phyloP scores from a whole-genome alignment of 2,329 filamentous ascomycete species.

The Lithohypha guttulata region DNA sequence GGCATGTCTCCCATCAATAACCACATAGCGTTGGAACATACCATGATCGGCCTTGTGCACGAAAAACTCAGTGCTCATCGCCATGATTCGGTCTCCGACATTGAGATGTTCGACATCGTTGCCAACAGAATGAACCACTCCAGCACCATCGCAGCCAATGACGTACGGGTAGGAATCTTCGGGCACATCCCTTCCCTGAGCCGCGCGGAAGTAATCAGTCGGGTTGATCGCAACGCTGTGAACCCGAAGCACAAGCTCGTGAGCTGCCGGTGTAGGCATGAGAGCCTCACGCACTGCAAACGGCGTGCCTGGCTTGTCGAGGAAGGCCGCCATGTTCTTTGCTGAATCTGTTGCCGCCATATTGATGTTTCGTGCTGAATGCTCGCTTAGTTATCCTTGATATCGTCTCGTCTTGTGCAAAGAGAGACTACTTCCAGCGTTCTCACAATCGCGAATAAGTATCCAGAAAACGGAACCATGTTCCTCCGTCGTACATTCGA shows the following conservation, averaged over 20 bases:
- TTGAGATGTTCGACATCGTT: slow-evolving; percentile 30
- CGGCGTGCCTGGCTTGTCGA: neutral
- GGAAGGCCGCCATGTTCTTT: slow-evolving; percentile 3
- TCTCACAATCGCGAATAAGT: no score
- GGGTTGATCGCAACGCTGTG: slow-evolving; percentile 20
- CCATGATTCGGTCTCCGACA: slow-evolving; percentile 35
- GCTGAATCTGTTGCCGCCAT: no score
- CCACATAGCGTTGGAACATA: slow-evolving; percentile 24
- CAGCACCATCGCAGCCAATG: slow-evolving; percentile 36
- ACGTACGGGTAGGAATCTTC: slow-evolving; percentile 25
- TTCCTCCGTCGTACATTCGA: no score
- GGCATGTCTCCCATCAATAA: slow-evolving; percentile 16
- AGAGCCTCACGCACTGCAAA: slow-evolving; percentile 9
- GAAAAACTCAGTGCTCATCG: neutral
- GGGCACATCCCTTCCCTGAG: neutral
- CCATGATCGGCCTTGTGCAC: slow-evolving; percentile 12
- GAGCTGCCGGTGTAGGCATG: neutral
- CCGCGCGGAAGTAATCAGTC: neutral
- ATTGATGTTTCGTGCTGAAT: no score
- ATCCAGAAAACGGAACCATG: no score
- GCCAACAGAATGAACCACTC: slow-evolving; percentile 37
- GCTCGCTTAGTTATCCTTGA: no score
- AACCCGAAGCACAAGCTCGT: slow-evolving; percentile 17
- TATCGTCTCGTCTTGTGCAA: no score
- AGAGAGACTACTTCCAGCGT: no score